A percentile compares a stretch with the other conserved stretches of the same genome.
Conservation (phyloP, 2,329 filamentous ascomycete genomes). For the Sarocladium strictum region DNA sequence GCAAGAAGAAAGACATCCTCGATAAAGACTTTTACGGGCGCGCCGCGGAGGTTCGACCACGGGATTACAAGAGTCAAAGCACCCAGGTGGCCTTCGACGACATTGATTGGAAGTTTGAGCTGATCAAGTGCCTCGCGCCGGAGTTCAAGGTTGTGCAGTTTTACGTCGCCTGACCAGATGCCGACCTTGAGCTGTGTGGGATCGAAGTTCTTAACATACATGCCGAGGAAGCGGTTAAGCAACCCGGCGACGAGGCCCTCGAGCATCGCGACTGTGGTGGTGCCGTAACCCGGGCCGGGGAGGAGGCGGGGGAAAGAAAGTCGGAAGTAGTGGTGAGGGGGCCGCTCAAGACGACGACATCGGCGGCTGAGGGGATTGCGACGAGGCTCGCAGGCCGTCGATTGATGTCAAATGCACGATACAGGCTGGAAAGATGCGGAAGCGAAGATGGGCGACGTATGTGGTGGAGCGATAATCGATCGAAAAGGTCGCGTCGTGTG, state of each 20-base stretch:
- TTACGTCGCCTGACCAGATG: slow-evolving; percentile 98
- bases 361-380: not conserved
- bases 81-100: slow-evolving; percentile 90
- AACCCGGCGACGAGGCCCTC: slow-evolving; percentile 94
- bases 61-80: slow-evolving; percentile 89
- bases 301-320: slow-evolving; percentile 3
- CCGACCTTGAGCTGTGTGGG: slow-evolving; percentile 96
- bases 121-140: slow-evolving; percentile 94
- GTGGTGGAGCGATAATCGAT: not conserved
- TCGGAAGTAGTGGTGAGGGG: not conserved
- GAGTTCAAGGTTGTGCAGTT: slow-evolving; percentile 85
- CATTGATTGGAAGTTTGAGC: slow-evolving; percentile 92
- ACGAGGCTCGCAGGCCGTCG: not conserved
- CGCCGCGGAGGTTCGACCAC: slow-evolving; percentile 93
- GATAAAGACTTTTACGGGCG: slow-evolving; percentile 90
- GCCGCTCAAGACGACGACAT: slow-evolving; percentile 10
- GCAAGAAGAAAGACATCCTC: slow-evolving; percentile 96
- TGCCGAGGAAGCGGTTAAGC: slow-evolving; percentile 98
- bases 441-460: not conserved
- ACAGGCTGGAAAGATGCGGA: not conserved
- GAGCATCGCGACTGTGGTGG: slow-evolving; percentile 66
- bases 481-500: not conserved
- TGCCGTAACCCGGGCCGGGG: slow-evolving; percentile 71
- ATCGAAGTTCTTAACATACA: slow-evolving; percentile 99
- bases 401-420: not conserved